Conservation (phyloP, 208 protist genomes). For the Novymonas esmeraldas region DNA sequence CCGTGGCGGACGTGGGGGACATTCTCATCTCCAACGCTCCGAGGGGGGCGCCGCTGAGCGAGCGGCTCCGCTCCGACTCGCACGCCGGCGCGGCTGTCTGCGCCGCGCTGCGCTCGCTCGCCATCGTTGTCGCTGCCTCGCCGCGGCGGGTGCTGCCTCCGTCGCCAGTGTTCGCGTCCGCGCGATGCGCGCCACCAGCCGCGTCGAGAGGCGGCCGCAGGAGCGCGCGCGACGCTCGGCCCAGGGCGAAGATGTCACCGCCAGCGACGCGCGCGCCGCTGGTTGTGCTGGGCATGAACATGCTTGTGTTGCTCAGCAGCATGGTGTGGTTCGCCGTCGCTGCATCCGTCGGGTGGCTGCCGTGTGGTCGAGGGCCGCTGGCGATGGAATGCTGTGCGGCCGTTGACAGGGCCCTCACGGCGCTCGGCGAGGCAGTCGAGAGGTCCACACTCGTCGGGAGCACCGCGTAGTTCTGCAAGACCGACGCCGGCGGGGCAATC, state of each 20-base stretch:
- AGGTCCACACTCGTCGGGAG: conserved; percentile 4
- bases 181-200: neutral
- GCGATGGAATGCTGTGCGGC: too few species aligned
- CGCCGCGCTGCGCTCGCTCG: neutral
- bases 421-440: neutral
- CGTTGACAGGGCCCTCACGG: neutral
- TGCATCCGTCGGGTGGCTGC: neutral
- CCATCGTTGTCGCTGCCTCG: too few species aligned
- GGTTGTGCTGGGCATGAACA: conserved; percentile 7
- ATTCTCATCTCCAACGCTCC: neutral
- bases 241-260: conserved; percentile 25
- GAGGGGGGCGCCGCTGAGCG: neutral
- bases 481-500: conserved; percentile 14
- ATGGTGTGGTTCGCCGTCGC: neutral
- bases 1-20: neutral
- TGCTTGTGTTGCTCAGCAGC: neutral
- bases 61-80: neutral
- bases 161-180: neutral
- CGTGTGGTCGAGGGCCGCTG: neutral
- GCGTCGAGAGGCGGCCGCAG: neutral
- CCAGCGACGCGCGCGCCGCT: neutral
- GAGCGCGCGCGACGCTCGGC: conserved; percentile 1
- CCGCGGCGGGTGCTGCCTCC: neutral
- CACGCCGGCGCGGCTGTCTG: neutral
- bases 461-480: conserved; percentile 26